Evolutionary conservation across 257 asterid species (phyloP).

Genomic region (Solanum pennellii): DNA sequence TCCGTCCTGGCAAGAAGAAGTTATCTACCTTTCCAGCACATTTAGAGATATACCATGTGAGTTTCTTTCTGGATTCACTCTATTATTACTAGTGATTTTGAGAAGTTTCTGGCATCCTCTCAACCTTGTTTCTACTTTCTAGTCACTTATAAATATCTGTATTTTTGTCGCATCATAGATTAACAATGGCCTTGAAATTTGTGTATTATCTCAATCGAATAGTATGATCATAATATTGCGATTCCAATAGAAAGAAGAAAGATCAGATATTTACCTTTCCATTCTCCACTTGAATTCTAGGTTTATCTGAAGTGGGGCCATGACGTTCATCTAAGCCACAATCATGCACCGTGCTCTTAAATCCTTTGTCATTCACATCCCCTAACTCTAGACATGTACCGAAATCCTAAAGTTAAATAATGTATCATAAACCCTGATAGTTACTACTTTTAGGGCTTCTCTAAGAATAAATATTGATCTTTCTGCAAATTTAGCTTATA

Average conservation of each 20-base stretch:
- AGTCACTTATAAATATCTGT: background rate
- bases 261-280: background rate
- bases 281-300: background rate
- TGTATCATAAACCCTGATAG: background rate
- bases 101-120: background rate
- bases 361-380: background rate
- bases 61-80: slow-evolving; percentile 11
- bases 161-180: background rate
- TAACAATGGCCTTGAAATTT: background rate
- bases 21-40: slow-evolving; percentile 98
- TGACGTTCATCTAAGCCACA: background rate
- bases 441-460: background rate
- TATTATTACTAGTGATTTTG: background rate
- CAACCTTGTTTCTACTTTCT: background rate
- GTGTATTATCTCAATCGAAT: background rate
- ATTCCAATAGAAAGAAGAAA: background rate
- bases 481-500: background rate
- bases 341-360: background rate
- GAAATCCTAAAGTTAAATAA: background rate
- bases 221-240: background rate
- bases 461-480: background rate
- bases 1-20: slow-evolving; percentile 92
- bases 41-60: slow-evolving; percentile 75
- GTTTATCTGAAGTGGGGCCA: background rate
- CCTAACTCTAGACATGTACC: background rate